Base-by-base conservation (phyloP, 345 rosid genomes). In the Theobroma cacao region DNA sequence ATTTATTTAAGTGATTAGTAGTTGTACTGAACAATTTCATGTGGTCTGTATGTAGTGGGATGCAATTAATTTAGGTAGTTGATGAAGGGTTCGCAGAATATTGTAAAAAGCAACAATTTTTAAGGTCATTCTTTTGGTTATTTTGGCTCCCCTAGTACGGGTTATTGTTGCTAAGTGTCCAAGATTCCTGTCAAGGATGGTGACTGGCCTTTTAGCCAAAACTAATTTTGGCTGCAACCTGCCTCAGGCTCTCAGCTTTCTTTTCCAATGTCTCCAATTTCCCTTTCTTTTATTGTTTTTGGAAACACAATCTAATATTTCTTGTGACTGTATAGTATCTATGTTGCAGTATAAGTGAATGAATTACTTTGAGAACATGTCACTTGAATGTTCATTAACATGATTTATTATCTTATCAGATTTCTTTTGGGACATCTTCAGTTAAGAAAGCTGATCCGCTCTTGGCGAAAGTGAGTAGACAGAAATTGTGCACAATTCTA, bases 401-500 rank as follows among this genome's bases (percentile, higher is more conserved):
- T 17, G 41, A 48, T 50, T 20, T 7, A 18, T 75, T 30, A 31
- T 74, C 61, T 72, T 72, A 75, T 81, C 89, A 94, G 97, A 81
- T 93, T 47, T 63, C 92, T 63, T 95, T 95, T 73, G 58, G 81
- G 58, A 79, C 82, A 76, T 85, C 87, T 52, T 87, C 87, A 62
- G 77, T 83, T 73, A 79, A 77, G 40, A 84, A 89, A 79, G 80
- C 64, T 64, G 77, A 81, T 77, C 83, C 77, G 56, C 75, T 81
- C 75, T 82, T 89, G 66, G 87, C 91, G 48, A 86, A 87, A 80
- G 98, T 93, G 80, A 90, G 97, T 85, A 68, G 36, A 80, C 34
- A 11, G 36, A 55, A 73, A 34, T 52, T 47, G 41, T 69, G 74
- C 56, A 43, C n/a, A 48, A 60, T 43, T 31, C 69, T 64, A 22